phyloP scores from a whole-genome alignment of 352 stramenopile genomes.

The Peronospora farinosa region DNA sequence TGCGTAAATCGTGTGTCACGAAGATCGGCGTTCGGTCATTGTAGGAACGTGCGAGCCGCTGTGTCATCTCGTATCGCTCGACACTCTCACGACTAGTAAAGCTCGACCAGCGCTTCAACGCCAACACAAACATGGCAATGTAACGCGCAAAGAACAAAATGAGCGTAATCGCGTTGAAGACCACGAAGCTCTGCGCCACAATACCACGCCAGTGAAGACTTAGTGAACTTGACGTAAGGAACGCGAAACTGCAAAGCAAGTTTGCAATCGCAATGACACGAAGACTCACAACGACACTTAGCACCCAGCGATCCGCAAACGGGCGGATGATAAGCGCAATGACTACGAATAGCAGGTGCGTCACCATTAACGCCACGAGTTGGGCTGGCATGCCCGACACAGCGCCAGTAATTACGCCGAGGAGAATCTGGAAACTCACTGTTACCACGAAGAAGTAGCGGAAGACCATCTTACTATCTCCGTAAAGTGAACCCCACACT shows the following conservation, averaged over 20 bases:
- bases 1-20: conserved; percentile 21
- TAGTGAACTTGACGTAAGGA: conserved; percentile 46
- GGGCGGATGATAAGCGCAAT: conserved; percentile 45
- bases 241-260: conserved; percentile 45
- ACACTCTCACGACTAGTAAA: conserved; percentile 27
- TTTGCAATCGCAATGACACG: conserved; percentile 47
- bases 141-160: conserved; percentile 53
- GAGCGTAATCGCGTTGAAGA: conserved; percentile 54
- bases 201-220: conserved; percentile 26
- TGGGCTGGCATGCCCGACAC: conserved; percentile 42
- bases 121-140: conserved; percentile 48
- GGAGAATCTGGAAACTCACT: conserved; percentile 41
- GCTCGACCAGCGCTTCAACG: conserved; percentile 44
- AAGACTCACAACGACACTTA: conserved; percentile 33
- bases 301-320: conserved; percentile 35
- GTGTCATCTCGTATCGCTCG: conserved; percentile 19
- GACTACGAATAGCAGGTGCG: conserved; percentile 47
- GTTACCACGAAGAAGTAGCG: conserved; percentile 62
- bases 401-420: conserved; percentile 44
- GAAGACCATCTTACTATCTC: conserved; percentile 38
- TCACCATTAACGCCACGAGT: conserved; percentile 44
- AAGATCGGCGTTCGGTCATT: conserved; percentile 18
- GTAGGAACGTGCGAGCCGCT: conserved; percentile 9
- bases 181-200: conserved; percentile 48
- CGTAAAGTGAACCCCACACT: conserved; percentile 56